These are phyloP conservation scores for Diplodia sapinea DNA, from an alignment of 2,329 filamentous ascomycete genomes.

Conservation along the genomic window DNA sequence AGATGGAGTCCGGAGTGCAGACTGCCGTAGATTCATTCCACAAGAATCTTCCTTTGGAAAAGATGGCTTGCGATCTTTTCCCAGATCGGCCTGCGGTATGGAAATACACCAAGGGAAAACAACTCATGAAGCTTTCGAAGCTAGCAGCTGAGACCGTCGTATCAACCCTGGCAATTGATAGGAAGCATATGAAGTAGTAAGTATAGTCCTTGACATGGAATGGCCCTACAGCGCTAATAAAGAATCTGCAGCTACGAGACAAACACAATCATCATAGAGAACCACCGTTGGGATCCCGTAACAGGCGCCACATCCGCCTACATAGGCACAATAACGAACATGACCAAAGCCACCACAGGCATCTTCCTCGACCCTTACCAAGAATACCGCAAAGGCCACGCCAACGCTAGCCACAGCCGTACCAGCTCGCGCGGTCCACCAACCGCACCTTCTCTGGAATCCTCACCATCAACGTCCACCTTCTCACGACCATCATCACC, in stretches of 20 bases:
- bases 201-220: neutral
- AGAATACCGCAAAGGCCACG: conserved; percentile 13
- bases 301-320: conserved; percentile 67
- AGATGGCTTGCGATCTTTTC: conserved; percentile 67
- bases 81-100: conserved; percentile 75
- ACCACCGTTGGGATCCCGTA: conserved; percentile 64
- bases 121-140: conserved; percentile 1
- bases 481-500: neutral
- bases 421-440: neutral
- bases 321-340: conserved; percentile 59
- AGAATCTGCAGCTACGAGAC: neutral
- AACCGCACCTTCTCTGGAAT: neutral
- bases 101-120: conserved; percentile 42
- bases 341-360: conserved; percentile 64
- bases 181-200: conserved; percentile 2
- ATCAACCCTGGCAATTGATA: neutral
- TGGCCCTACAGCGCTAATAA: neutral
- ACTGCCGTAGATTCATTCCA: conserved; percentile 55
- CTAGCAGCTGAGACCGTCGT: neutral
- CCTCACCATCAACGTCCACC: neutral
- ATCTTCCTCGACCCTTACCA: conserved; percentile 48
- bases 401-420: neutral
- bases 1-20: conserved; percentile 50
- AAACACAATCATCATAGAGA: conserved; percentile 36
- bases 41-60: conserved; percentile 50